A percentile compares a stretch with the other conserved stretches of the same genome.
Conservation (phyloP, 2,329 filamentous ascomycete genomes). For the Plectosphaerella sp. region DNA sequence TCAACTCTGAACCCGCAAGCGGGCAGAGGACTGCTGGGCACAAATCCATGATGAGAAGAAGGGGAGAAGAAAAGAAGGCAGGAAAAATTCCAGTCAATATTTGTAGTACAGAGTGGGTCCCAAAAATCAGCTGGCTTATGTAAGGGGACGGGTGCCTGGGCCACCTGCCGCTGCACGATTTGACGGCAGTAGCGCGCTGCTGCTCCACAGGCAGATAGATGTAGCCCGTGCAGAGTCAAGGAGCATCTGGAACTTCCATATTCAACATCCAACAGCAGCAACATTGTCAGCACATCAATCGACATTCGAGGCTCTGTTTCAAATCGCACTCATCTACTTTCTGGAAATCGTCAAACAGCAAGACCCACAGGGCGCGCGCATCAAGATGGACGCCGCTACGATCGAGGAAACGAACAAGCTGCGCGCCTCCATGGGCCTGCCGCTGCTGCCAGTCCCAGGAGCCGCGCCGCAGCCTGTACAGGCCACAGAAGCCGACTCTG, state of each 20-base stretch:
- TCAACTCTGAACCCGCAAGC: slow-evolving; percentile 65
- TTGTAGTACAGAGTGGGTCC: background rate
- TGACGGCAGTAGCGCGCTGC: too few relatives aligned
- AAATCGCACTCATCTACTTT: background rate
- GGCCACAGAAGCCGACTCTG: slow-evolving; percentile 29
- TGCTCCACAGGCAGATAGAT: too few relatives aligned
- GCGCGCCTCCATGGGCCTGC: slow-evolving; percentile 82
- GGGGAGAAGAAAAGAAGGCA: slow-evolving; percentile 26
- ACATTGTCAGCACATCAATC: background rate
- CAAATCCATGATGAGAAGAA: slow-evolving; percentile 66
- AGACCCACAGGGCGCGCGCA: too few relatives aligned
- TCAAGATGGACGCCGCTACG: slow-evolving; percentile 60
- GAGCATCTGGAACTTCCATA: too few relatives aligned
- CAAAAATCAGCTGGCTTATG: background rate
- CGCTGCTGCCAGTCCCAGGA: slow-evolving; percentile 81
- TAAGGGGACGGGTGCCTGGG: background rate
- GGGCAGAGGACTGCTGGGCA: slow-evolving; percentile 74
- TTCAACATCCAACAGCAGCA: background rate
- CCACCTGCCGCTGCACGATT: background rate
- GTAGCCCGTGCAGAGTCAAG: too few relatives aligned
- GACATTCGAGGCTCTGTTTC: background rate
- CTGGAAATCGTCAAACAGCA: background rate
- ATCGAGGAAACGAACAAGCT: slow-evolving; percentile 95
- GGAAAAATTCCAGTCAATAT: slow-evolving; percentile 10
- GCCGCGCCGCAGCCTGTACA: slow-evolving; percentile 32